phyloP scores from a whole-genome alignment of 1,284 basidiomycete species.

The Wallemia ichthyophaga region DNA sequence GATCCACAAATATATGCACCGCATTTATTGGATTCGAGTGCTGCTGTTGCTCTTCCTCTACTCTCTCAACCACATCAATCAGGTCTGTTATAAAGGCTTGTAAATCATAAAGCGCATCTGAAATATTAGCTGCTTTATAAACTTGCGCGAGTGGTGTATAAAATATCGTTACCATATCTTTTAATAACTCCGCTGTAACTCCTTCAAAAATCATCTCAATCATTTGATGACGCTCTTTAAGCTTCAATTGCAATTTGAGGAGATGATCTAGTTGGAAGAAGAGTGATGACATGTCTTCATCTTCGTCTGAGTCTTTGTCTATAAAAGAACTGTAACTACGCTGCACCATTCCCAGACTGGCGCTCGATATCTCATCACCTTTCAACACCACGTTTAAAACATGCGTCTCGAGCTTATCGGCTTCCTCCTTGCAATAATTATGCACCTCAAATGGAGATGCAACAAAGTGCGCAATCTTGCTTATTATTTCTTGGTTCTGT shows the following conservation, averaged over 20 bases:
- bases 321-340: constrained; percentile 16
- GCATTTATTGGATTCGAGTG: constrained; percentile 57
- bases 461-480: constrained; percentile 17
- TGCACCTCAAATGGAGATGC: constrained; percentile 68
- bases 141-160: constrained; percentile 94
- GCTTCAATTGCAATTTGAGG: constrained; percentile 38
- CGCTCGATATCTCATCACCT: too few relatives aligned
- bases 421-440: constrained; percentile 43
- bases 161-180: constrained; percentile 98
- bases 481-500: background rate
- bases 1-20: constrained; percentile 76
- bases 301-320: constrained; percentile 67
- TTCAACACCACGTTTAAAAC: background rate
- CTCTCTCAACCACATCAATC: constrained; percentile 71
- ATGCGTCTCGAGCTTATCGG: constrained; percentile 21
- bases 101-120: constrained; percentile 67
- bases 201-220: constrained; percentile 92
- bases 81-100: constrained; percentile 89
- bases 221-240: constrained; percentile 72
- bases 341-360: too few relatives aligned
- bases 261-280: constrained; percentile 65
- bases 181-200: constrained; percentile 72
- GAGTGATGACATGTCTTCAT: too few relatives aligned
- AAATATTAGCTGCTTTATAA: constrained; percentile 88
- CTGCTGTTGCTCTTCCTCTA: constrained; percentile 47